A percentile compares a stretch with the other conserved stretches of the same genome.
phyloP scores from a whole-genome alignment of 1,284 basidiomycete species.

The Papiliotrema fonsecae region DNA sequence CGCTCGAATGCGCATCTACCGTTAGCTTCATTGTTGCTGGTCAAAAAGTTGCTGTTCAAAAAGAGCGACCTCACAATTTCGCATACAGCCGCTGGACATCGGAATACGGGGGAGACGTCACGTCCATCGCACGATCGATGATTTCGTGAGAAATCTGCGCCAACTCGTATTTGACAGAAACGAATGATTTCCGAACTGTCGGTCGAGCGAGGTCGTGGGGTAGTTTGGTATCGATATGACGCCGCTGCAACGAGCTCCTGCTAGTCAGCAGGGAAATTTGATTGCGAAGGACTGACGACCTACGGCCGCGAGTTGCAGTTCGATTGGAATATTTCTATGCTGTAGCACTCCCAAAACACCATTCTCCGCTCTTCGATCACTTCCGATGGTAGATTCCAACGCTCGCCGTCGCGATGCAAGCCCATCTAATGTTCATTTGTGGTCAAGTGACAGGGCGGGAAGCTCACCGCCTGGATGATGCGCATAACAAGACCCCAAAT shows the following conservation, averaged over 20 bases:
- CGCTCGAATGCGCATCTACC: constrained; percentile 21
- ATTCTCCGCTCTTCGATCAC: constrained; percentile 22
- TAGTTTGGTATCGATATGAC: background rate
- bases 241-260: constrained; percentile 6
- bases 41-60: no score
- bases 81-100: constrained; percentile 19
- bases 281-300: constrained; percentile 3
- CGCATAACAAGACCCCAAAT: constrained; percentile 37
- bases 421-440: constrained; percentile 15
- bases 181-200: background rate
- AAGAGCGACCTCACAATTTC: constrained; percentile 11
- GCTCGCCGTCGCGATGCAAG: constrained; percentile 22
- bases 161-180: background rate
- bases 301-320: background rate
- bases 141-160: background rate
- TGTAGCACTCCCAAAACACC: constrained; percentile 29
- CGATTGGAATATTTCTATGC: constrained; percentile 17
- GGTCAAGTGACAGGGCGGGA: constrained; percentile 9
- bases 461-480: constrained; percentile 27
- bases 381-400: constrained; percentile 17
- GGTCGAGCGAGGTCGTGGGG: background rate
- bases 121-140: background rate
- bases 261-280: constrained; percentile 6
- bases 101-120: background rate
- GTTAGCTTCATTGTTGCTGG: background rate